Evolutionary conservation across 495 filamentous ascomycete genomes (phyloP), one percentile per base, ranked within the genome.

Genomic region (Talaromyces proteolyticus): DNA sequence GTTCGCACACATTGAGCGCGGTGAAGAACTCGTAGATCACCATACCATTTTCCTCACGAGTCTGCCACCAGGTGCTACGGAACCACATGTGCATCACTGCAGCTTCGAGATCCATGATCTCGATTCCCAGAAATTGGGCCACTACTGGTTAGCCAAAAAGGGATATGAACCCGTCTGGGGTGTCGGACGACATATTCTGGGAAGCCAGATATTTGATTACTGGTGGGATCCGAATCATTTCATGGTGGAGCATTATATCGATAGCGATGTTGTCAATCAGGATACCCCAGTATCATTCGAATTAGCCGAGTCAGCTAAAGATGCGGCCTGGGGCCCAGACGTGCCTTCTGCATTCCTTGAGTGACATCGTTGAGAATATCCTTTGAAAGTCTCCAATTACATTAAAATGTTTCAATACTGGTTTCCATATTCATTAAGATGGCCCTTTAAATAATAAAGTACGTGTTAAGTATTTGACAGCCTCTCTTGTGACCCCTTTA

Each of bases 191-290:
- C 87, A 91, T 63, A 76, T 88, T 29, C 75, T 89, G 53, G 86
- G 85, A 4, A 80, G 75, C 40, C 86, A 89, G 64, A 83, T 89
- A 21, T 88, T 88, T 54, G 86, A 89, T 60, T 89, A 89, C 62
- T 89, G 85, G 85, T 86, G 55, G 46, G 82, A 87, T 63, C 72
- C 77, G 0, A 69, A 66, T 4, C 61, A 68, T 1, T 78, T 79
- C 57, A 84, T 86, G 54, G 60, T 87, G 53, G 83, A 87, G 60
- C 84, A 87, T 56, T 87, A 87, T 47, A 75, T 78, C 22, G 84
- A 87, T 63, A 83, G 84, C 2, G 84, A 87, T 59, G 58, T 84
- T 59, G 74, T 86, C 6, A 78, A 83, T 53, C 68, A 75, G 49
- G 72, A 72, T 17, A 80, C 81, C 58, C 77, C 77, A 5, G 75